Evolutionary conservation across 2,329 filamentous ascomycete genomes (phyloP), one percentile per base, ranked within the genome.

Genomic region (Xylariales sp.): DNA sequence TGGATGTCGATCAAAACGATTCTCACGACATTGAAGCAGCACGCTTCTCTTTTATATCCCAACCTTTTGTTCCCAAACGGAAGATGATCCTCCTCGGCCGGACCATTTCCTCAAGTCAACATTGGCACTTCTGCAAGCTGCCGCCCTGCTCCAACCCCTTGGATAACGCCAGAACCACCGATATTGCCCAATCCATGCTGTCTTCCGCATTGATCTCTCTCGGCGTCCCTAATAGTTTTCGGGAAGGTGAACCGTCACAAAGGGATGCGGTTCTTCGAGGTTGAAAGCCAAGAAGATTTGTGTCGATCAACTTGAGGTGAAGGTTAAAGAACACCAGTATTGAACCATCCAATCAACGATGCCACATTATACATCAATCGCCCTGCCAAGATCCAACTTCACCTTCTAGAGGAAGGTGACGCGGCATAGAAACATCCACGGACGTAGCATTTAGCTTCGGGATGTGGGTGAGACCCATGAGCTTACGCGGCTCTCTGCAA

Each of bases 41-140:
- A n/a, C 39, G 36, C 12, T 32, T 65, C 41, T 62, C 66, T 69
- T 75, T 75, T 68, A 66, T 68, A 65, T 61, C 18, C 43, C 18
- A 34, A 12, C 23, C 23, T 49, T 55, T 41, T 48, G 30, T 30
- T 48, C 62, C 16, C 9, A 23, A 23, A 28, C 56, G 48, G 48
- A 54, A 48, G 36, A 41, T 3, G 49, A 55, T 52, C 56, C 16
- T 65, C 55, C 41, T 66, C 48, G 34, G 23, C 36, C n/a, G 10
- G 41, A 58, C 18, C 48, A 34, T 23, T 50, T 64, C 34, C 43
- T 59, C 28, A 43, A 59, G 43, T 41, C 5, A 7, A 23, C 48
- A 49, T 39, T 54, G 30, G 16, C 32, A 59, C 34, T 23, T 18
- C 8, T 5, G 23, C 28, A 16, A 55, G 55, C 28, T 34, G 50